Conservation (phyloP, 108 stramenopile species). For the Nitzschia putrida region DNA sequence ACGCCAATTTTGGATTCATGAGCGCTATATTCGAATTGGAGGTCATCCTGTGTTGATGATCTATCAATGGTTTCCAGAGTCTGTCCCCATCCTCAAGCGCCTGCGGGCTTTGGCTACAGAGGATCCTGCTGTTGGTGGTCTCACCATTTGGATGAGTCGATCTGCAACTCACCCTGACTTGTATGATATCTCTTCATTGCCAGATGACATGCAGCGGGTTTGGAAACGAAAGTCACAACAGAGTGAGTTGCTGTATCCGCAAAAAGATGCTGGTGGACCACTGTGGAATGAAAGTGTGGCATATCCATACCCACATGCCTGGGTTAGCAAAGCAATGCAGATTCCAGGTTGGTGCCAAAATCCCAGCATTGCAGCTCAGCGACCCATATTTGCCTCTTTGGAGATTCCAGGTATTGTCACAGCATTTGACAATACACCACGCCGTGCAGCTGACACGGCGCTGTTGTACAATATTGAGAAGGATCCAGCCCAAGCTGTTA, state of each 20-base stretch:
- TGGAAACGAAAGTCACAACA: slow-evolving; percentile 6
- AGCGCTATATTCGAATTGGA: slow-evolving; percentile 54
- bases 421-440: slow-evolving; percentile 77
- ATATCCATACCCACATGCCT: slow-evolving; percentile 56
- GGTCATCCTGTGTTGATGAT: slow-evolving; percentile 54
- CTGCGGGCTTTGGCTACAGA: slow-evolving; percentile 43
- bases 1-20: slow-evolving; percentile 58
- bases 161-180: slow-evolving; percentile 33
- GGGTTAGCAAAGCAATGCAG: slow-evolving; percentile 24
- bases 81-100: slow-evolving; percentile 34
- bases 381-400: background rate
- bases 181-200: slow-evolving; percentile 7
- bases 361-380: slow-evolving; percentile 2
- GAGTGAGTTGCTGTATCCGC: background rate
- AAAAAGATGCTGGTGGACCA: too few relatives aligned
- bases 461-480: slow-evolving; percentile 34
- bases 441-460: slow-evolving; percentile 49
- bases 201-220: background rate
- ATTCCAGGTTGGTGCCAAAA: slow-evolving; percentile 54
- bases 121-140: slow-evolving; percentile 58
- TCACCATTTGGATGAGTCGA: slow-evolving; percentile 46
- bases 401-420: slow-evolving; percentile 57
- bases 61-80: slow-evolving; percentile 37
- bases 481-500: slow-evolving; percentile 36
- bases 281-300: slow-evolving; percentile 51